These are phyloP conservation scores for Sugiyamaella qingdaonensis DNA, from an alignment of 805 yeast genomes.

Conservation along the genomic window DNA sequence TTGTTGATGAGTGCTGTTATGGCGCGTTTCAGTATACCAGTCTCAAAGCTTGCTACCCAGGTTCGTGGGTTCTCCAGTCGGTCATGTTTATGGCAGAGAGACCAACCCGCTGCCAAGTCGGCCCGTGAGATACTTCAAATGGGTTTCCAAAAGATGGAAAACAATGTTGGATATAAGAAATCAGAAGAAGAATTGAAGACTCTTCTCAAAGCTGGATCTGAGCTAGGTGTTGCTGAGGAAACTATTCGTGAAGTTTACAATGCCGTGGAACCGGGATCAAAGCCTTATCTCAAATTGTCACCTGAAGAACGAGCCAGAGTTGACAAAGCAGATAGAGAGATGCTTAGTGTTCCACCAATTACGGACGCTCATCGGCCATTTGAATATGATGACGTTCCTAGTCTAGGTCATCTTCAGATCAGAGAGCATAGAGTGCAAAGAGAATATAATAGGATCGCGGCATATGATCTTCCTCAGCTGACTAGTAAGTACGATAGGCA, in stretches of 20 bases:
- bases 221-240: slow-evolving; percentile 28
- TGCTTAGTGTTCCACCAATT: slow-evolving; percentile 23
- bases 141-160: slow-evolving; percentile 32
- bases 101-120: neutral
- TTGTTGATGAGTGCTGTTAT: no score
- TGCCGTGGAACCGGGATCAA: slow-evolving; percentile 22
- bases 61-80: neutral
- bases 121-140: slow-evolving; percentile 25
- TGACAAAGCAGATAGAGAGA: slow-evolving; percentile 22
- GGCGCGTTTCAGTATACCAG: no score
- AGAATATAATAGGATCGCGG: slow-evolving; percentile 74
- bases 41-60: no score
- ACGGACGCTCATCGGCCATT: slow-evolving; percentile 30
- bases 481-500: slow-evolving; percentile 43
- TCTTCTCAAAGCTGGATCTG: slow-evolving; percentile 29
- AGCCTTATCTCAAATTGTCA: slow-evolving; percentile 15
- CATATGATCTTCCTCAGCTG: slow-evolving; percentile 86
- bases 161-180: slow-evolving; percentile 24
- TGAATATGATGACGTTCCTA: slow-evolving; percentile 61
- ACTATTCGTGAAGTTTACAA: slow-evolving; percentile 26
- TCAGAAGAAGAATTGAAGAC: slow-evolving; percentile 26
- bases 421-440: slow-evolving; percentile 71
- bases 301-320: slow-evolving; percentile 18
- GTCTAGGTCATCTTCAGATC: slow-evolving; percentile 65
- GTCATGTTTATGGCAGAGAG: neutral